These are phyloP conservation scores for Canavalia ensiformis DNA, from an alignment of 306 rosid genomes.

Conservation along the genomic window DNA sequence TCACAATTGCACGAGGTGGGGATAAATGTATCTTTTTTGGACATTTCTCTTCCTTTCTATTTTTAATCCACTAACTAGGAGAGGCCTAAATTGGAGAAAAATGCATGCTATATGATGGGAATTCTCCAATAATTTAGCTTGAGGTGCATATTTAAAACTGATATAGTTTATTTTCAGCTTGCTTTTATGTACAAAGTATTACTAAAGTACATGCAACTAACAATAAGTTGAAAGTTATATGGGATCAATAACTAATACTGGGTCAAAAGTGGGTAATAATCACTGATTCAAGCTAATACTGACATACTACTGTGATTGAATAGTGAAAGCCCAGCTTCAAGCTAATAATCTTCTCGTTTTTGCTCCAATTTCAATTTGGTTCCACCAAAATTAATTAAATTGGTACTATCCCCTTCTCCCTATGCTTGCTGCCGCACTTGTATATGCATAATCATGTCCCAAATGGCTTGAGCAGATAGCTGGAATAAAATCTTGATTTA, in stretches of 20 bases:
- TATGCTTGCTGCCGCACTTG: background rate
- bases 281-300: background rate
- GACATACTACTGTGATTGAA: background rate
- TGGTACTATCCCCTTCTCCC: background rate
- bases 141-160: background rate
- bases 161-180: constrained; percentile 12
- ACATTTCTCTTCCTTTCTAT: background rate
- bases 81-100: constrained; percentile 11
- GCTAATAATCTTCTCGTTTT: constrained; percentile 8
- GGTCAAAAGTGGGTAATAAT: background rate
- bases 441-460: constrained; percentile 4
- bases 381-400: background rate
- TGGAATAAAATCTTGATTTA: background rate
- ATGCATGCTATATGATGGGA: background rate
- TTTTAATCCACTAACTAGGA: background rate
- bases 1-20: background rate
- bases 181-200: background rate
- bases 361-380: constrained; percentile 25
- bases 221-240: constrained; percentile 6
- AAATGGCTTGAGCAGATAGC: background rate
- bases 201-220: background rate
- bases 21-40: background rate
- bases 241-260: background rate
- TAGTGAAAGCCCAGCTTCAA: background rate
- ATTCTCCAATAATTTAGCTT: background rate